phyloP scores from a whole-genome alignment of 1,284 basidiomycete genomes.

The Malassezia caprae region DNA sequence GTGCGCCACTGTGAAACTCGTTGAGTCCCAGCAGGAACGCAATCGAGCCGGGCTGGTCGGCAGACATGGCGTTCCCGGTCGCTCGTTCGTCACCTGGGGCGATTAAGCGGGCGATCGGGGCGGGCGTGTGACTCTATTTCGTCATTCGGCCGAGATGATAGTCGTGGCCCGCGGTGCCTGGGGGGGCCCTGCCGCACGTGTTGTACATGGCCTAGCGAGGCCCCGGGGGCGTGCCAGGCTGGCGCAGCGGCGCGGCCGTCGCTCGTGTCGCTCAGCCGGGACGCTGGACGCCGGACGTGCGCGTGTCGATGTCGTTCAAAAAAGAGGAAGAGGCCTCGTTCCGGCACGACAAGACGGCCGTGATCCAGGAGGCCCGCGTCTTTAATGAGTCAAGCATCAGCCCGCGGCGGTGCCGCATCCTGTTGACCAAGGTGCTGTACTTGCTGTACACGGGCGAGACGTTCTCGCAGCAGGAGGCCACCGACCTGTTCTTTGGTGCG shows the following conservation, averaged over 20 bases:
- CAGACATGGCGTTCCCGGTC: not conserved
- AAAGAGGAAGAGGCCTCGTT: constrained; percentile 45
- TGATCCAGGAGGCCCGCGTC: constrained; percentile 80
- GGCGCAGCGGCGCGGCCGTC: constrained; percentile 1
- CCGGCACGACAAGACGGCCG: constrained; percentile 47
- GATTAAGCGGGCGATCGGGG: not conserved
- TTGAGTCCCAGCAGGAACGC: constrained; percentile 41
- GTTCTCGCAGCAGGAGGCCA: constrained; percentile 90
- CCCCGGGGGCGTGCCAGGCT: not conserved
- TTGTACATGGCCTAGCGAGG: not conserved
- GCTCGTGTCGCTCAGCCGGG: constrained; percentile 10
- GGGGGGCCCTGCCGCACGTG: not conserved
- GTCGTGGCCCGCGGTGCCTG: not conserved
- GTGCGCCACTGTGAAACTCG: constrained; percentile 22
- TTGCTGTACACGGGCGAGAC: constrained; percentile 91
- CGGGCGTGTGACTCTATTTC: not conserved
- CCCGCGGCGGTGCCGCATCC: constrained; percentile 78
- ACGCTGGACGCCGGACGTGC: constrained; percentile 15
- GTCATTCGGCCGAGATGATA: not conserved
- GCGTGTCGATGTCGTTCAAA: constrained; percentile 42
- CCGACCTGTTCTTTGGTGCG: constrained; percentile 94
- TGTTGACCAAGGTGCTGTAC: constrained; percentile 93
- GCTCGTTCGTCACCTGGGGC: not conserved
- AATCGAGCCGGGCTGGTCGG: constrained; percentile 32
- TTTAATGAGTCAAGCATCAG: constrained; percentile 97